These are phyloP conservation scores for Mortierella sp. DNA, from an alignment of 371 early-diverging fungal genomes.

Conservation along the genomic window DNA sequence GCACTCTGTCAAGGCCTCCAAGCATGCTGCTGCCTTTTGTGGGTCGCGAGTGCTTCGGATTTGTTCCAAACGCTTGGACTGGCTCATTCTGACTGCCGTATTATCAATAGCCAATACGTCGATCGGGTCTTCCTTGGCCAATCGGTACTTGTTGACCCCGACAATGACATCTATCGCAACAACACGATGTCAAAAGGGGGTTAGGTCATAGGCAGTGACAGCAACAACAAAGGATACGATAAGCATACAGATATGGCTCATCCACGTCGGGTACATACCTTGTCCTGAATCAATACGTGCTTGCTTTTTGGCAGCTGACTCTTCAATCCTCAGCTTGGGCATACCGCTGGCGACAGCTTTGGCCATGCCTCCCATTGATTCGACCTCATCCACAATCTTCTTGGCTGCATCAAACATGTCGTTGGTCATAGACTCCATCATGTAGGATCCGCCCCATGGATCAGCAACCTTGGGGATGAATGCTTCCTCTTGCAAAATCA, in stretches of 20 bases:
- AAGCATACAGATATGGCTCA: background rate
- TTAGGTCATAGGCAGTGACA: background rate
- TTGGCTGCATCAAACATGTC: slow-evolving; percentile 75
- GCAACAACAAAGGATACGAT: background rate
- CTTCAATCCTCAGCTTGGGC: slow-evolving; percentile 89
- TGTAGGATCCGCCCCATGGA: slow-evolving; percentile 91
- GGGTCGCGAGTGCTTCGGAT: slow-evolving; percentile 65
- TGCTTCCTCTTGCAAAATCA: slow-evolving; percentile 88
- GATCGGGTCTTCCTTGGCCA: slow-evolving; percentile 72
- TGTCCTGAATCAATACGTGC: slow-evolving; percentile 85
- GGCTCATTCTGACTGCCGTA: slow-evolving; percentile 70
- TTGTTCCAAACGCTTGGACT: slow-evolving; percentile 68
- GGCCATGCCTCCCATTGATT: slow-evolving; percentile 89
- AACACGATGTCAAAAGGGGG: background rate
- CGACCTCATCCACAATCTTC: slow-evolving; percentile 79
- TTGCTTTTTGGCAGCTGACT: slow-evolving; percentile 85
- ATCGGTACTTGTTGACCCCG: slow-evolving; percentile 87
- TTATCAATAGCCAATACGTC: slow-evolving; percentile 87
- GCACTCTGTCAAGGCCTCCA: slow-evolving; percentile 72
- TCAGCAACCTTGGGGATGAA: slow-evolving; percentile 83
- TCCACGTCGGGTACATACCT: slow-evolving; percentile 56
- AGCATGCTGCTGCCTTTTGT: slow-evolving; percentile 59
- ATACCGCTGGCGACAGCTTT: slow-evolving; percentile 88
- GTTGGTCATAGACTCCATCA: slow-evolving; percentile 90
- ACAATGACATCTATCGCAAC: slow-evolving; percentile 74